Evolutionary conservation across 179 eudicot species (phyloP), one percentile per base, ranked within the genome.

Genomic region (Amaranthus tricolor): DNA sequence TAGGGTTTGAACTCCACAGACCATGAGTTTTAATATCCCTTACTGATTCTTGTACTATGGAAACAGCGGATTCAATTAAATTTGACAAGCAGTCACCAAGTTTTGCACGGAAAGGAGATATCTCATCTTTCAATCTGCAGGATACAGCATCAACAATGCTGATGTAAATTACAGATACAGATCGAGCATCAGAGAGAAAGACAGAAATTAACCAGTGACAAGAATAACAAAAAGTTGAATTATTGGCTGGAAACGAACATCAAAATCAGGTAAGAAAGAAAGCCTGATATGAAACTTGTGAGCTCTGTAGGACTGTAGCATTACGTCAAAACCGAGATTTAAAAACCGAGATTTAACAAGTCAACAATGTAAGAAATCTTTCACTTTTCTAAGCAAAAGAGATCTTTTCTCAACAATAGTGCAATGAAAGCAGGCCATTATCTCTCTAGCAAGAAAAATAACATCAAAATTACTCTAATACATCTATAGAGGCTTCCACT

Each of bases 21-120:
- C 86, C 90, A 49, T 66, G 77, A 79, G 49, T 71, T 60, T 79
- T 80, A 51, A 76, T 64, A 45, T 87, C 96, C 75, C 68, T 80
- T 58, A 43, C 64, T 52, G 77, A 70, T 67, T 85, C 87, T 63
- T 91, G 89, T 68, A 91, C 70, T 66, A 78, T 73, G 64, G 85
- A 83, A 63, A 82, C 78, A 76, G 96, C 86, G 76, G 74, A 88
- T 66, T 91, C 88, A 78, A 95, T 67, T 74, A 93, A 68, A 53
- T 77, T 88, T 76, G 85, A 71, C 86, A 93, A 73, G 85, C 73
- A 65, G 51, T 89, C 77, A 72, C 89, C 78, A 54, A 89, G 71
- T 80, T 85, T 84, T 51, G 76, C 66, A 58, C 82, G 81, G 72
- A 89, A 91, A 57, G 87, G 53, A 8, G 87, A 81, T 62, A 64